Evolutionary conservation across 768 basidiomycete species (phyloP).

Genomic region (Glaciozyma martinii): DNA sequence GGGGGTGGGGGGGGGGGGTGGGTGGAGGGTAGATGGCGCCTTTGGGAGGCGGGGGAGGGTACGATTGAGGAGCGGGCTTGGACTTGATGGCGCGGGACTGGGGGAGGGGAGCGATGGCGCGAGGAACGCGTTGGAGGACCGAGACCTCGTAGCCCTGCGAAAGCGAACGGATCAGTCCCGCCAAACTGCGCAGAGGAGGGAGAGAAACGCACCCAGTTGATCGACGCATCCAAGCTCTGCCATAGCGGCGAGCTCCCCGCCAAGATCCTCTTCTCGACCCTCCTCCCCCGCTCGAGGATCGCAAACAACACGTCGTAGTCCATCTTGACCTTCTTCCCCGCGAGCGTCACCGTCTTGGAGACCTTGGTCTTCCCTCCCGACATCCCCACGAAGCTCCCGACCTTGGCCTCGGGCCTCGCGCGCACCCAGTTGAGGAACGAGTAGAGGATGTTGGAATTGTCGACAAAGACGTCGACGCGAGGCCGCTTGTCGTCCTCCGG

Average conservation of each 20-base stretch:
- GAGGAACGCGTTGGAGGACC: conserved; percentile 29
- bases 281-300: conserved; percentile 71
- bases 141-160: conserved; percentile 33
- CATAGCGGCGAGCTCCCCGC: conserved; percentile 76
- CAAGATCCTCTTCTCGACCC: conserved; percentile 62
- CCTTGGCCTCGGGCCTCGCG: conserved; percentile 19
- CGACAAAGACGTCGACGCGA: conserved; percentile 29
- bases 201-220: conserved; percentile 65
- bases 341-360: conserved; percentile 18
- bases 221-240: conserved; percentile 66
- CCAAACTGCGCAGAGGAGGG: conserved; percentile 60
- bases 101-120: background rate
- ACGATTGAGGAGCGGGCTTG: background rate
- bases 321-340: conserved; percentile 43
- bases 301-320: conserved; percentile 70
- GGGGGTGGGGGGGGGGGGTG: background rate
- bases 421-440: conserved; percentile 32
- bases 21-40: background rate
- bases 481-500: conserved; percentile 10
- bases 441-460: conserved; percentile 31
- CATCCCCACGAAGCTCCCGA: conserved; percentile 1
- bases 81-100: background rate
- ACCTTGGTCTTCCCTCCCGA: background rate
- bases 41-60: background rate
- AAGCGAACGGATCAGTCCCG: conserved; percentile 49